Evolutionary conservation across 2,329 filamentous ascomycete genomes (phyloP).

Genomic region (Intubia oerlemansii): DNA sequence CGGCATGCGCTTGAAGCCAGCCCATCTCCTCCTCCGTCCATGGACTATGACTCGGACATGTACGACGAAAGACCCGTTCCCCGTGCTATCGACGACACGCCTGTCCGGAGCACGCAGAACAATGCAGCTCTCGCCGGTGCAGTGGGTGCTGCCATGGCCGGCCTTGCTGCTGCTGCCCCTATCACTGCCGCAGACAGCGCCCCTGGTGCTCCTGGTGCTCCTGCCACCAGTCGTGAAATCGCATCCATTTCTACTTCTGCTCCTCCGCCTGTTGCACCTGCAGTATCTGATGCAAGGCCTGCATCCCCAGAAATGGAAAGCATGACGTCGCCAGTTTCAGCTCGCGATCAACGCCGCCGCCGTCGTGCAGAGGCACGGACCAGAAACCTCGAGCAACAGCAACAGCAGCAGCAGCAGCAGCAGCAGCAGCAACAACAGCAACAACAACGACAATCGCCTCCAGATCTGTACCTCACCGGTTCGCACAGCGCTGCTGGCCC

Average conservation of each 20-base stretch:
- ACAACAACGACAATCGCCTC: slow-evolving; percentile 17
- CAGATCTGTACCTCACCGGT: slow-evolving; percentile 4
- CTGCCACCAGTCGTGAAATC: too few species aligned
- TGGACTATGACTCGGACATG: slow-evolving; percentile 19
- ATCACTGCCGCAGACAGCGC: too few species aligned
- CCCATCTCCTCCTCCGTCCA: slow-evolving; percentile 12
- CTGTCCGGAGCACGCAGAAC: slow-evolving; percentile 11
- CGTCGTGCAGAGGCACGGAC: slow-evolving; percentile 29
- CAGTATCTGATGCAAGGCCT: too few species aligned
- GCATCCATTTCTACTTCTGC: too few species aligned
- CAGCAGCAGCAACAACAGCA: slow-evolving; percentile 30
- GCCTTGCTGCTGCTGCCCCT: slow-evolving; percentile 16
- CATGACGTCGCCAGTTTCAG: slow-evolving; percentile 23
- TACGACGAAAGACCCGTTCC: slow-evolving; percentile 10
- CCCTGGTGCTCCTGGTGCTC: too few species aligned
- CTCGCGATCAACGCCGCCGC: slow-evolving; percentile 29
- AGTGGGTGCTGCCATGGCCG: slow-evolving; percentile 20
- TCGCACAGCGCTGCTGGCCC: slow-evolving; percentile 4
- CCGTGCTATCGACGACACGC: slow-evolving; percentile 17
- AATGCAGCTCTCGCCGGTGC: slow-evolving; percentile 22
- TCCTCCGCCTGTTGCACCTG: too few species aligned
- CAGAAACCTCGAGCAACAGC: too few species aligned
- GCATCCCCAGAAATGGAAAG: too few species aligned
- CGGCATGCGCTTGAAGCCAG: slow-evolving; percentile 31
- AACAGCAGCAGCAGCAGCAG: too few species aligned